Evolutionary conservation across 2,329 filamentous ascomycete species (phyloP), one percentile per base, ranked within the genome.

Genomic region (Tolypocladium amazonense): DNA sequence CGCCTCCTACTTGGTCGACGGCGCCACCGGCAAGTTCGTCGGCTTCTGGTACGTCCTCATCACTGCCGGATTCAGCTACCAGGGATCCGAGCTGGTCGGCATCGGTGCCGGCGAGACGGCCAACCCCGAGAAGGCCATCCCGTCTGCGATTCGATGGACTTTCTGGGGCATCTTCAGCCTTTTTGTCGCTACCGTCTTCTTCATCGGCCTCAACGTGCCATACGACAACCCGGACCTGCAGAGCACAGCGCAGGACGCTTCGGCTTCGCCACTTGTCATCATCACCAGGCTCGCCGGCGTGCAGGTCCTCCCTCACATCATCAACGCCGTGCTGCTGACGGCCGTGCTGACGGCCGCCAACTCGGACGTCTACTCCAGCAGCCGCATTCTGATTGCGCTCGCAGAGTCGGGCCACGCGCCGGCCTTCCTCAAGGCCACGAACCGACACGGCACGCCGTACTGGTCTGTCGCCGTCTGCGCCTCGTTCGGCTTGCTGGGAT

Each of bases 331-430:
- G 9, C 82, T 93, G 12, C 78, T 93, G 27, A 90, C 88, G 0
- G 89, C 88, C 3, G 89, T 92, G 9, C 84, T 91, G 65, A 90
- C 88, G 0, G 89, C 89, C 7, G 89, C 88, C 61, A 90, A 89
- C 74, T 88, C 88, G 18, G 89, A 89, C 73, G 81, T 92, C 61
- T 90, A 89, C 75, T 88, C 87, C 50, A 85, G 84, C 61, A 87
- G 83, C 60, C 85, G 88, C 30, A 86, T 88, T 47, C 77, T 90
- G 41, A 79, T 89, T 63, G 85, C 83, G 12, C 78, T 90, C 15
- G 85, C 87, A 39, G 76, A 84, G 50, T 84, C 87, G 59, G 81
- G 83, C 50, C 82, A 85, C 61, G 87, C 86, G 0, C 87, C 87
- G 1, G 70, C 69, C 12, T 74, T 87, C 65, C 77, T 90, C 68